A percentile compares a stretch with the other conserved stretches of the same genome.
phyloP scores from a whole-genome alignment of 352 stramenopile genomes.

The Globisporangium alternatum region DNA sequence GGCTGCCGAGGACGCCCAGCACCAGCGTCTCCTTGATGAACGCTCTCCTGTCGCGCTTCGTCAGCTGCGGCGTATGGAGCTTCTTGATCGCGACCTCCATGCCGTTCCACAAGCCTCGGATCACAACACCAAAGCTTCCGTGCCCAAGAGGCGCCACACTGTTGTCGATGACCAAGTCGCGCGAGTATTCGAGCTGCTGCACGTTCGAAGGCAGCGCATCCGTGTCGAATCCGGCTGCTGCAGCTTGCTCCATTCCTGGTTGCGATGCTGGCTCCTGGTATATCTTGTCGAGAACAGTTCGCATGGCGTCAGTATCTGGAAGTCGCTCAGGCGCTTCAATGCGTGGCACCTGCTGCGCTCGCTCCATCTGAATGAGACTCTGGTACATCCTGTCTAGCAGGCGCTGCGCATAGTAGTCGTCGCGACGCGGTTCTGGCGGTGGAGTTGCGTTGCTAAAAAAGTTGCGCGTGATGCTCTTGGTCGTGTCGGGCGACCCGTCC shows the following conservation, averaged over 20 bases:
- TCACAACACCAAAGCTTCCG: conserved; percentile 31
- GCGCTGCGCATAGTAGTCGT: neutral
- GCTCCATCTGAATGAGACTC: neutral
- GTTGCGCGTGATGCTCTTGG: conserved; percentile 2
- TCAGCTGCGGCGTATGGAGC: conserved; percentile 28
- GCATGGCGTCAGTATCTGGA: neutral
- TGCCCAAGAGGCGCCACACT: conserved; percentile 19
- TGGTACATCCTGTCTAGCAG: neutral
- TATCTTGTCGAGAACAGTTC: neutral
- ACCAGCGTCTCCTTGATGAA: conserved; percentile 32
- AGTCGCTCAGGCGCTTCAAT: neutral
- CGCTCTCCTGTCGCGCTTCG: conserved; percentile 34
- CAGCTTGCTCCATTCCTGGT: neutral
- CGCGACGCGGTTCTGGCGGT: neutral
- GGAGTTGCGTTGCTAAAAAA: neutral
- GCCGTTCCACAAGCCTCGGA: conserved; percentile 20
- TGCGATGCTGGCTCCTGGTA: neutral
- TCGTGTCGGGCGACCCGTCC: neutral
- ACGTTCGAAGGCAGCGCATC: conserved; percentile 9
- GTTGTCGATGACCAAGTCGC: conserved; percentile 22
- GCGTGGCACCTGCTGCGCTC: neutral
- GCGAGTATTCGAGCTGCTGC: conserved; percentile 22
- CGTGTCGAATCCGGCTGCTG: neutral
- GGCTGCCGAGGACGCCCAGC: conserved; percentile 30
- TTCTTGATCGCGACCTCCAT: conserved; percentile 35